These are phyloP conservation scores for Plasmodium vivax DNA, from an alignment of 169 alveolate species.

Conservation along the genomic window DNA sequence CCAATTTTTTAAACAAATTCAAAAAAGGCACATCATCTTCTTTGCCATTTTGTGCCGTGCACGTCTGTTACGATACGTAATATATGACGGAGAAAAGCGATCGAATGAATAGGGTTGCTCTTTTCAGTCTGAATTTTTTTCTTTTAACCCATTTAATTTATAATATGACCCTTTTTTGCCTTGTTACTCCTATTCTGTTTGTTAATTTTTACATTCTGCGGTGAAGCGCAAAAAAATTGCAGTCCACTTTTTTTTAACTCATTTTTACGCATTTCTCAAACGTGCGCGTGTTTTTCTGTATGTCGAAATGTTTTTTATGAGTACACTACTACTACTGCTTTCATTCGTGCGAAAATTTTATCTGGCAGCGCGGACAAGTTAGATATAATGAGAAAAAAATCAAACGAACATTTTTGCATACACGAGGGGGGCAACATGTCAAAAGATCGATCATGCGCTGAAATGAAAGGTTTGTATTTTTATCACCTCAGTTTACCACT, in stretches of 20 bases:
- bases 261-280: neutral
- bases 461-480: neutral
- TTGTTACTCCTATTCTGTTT: neutral
- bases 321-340: neutral
- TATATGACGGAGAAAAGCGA: neutral
- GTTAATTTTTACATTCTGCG: neutral
- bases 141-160: neutral
- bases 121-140: neutral
- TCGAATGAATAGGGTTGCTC: neutral
- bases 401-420: neutral
- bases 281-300: neutral
- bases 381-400: neutral
- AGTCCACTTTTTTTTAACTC: neutral
- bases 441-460: neutral
- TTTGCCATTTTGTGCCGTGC: neutral
- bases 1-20: neutral
- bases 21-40: conserved; percentile 8
- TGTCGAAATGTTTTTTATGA: neutral
- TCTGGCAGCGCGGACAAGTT: neutral
- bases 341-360: neutral
- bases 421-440: neutral
- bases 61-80: neutral
- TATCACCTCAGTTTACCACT: neutral
- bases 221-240: neutral
- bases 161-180: neutral